Evolutionary conservation across 2,329 filamentous ascomycete genomes (phyloP), one percentile per base, ranked within the genome.

Genomic region (Ophiocordyceps camponoti-rufipedis): DNA sequence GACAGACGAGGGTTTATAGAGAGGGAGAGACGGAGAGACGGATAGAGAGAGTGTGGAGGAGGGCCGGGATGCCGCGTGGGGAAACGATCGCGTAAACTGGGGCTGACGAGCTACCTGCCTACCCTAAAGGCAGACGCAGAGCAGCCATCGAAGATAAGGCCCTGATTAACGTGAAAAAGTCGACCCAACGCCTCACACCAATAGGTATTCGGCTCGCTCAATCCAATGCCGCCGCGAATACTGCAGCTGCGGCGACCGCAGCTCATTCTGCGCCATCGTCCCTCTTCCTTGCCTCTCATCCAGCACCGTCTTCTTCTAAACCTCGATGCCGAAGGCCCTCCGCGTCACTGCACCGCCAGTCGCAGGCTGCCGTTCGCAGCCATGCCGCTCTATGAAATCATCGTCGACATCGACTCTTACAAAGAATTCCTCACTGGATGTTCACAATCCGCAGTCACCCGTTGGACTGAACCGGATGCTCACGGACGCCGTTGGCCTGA

Each of bases 371-470:
- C 84, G 13, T 93, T 93, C 68, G 66, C 79, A 1, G 68, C 78
- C 31, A 56, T 63, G 5, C 69, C 76, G 1, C 78, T 98, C 53
- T 98, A 91, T 74, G 70, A 71, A 52, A 74, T 95, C 46, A 88
- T 98, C 61, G 79, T 87, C 64, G 86, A 95, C 62, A 79, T 98
- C 51, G 76, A 85, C 61, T 78, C 77, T 50, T 98, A 98, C 74
- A 69, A 73, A 35, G 61, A 69, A 52, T 98, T 96, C 70, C 76
- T 98, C n/a, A 91, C 91, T 11, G 95, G 93, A 72, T 94, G 89
- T 65, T 74, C 76, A 41, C 70, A 69, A 42, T 88, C 84, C 35
- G 73, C 70, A 49, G 86, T 96, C 39, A 94, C 86, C 1, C 69
- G 71, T 48, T 86, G 82, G 74, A 81, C 84, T 7, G 45, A 59